Base-by-base conservation (phyloP, 768 basidiomycete genomes). In the Royoungia palumana region DNA sequence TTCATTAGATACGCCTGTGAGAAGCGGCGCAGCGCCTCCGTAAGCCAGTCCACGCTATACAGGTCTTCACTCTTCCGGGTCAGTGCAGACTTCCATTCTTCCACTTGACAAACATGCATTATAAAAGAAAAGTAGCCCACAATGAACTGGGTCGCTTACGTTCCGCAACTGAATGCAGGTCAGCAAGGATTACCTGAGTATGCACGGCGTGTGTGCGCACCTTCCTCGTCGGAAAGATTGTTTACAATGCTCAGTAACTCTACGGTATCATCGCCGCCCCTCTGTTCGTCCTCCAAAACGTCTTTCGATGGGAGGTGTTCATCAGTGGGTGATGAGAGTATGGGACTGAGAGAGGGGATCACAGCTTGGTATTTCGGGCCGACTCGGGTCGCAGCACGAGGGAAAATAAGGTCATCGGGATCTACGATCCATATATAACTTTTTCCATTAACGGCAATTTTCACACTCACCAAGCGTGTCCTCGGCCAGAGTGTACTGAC, bases 401-500 rank as follows among this genome's bases (percentile, higher is more conserved):
- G 94, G 66, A 94, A 97, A 65, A 98, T 95, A 50, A 93, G 81
- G 72, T 99, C 95, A 67, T 99, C 93, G 40, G 91, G 83, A 75
- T 98, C 95, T 94, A 67, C 55, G 47, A 50, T 59, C 65, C 57
- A 63, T 54, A 61, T 61, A 59, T 56, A 63, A 68, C 55, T 9
- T 45, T 50, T 25, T 41, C 57, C 39, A 53, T 50, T 41, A 51
- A 46, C 30, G 44, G 47, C 8, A 53, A 53, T 35, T 53, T 47
- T 35, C 52, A 48, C 51, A 65, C 78, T 60, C 58, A 89, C 91
- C 89, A 41, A 94, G 75, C 20, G 93, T 91, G 68, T 96, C 94
- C 67, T 93, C 89, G 27, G 91, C 92, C 42, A 90, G 80, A 5
- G 92, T 96, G 70, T 94, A 87, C 71, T 86, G 81, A 22, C 93